Base-by-base conservation (phyloP, 192 early-diverging fungal species). In the Coemansia sp. region DNA sequence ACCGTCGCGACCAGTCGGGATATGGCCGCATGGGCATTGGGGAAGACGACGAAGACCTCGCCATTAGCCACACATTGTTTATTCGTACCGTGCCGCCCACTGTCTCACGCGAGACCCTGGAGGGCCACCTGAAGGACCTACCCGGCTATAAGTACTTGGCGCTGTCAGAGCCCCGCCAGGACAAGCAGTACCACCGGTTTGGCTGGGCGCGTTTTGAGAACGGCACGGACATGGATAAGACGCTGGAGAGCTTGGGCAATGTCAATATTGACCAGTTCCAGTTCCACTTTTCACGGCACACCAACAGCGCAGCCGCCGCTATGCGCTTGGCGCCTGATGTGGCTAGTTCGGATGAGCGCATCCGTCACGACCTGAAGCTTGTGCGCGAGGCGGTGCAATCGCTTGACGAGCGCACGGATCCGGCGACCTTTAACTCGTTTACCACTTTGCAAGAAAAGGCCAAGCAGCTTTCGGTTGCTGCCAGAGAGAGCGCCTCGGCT, bases 121-220 rank as follows among this genome's bases (percentile, higher is more conserved):
- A 88, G 36, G 86, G 89, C 42, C 87, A 92, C 73, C 74, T 83
- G 36, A 24, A 85, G 50, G 78, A 87, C 26, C 79, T 89, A n/a
- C 75, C 86, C 14, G 95, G 96, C 0, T 98, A 91, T 79, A 83
- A 91, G 66, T 89, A 90, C 76, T 77, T 96, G 33, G 88, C 90
- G 10, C 73, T 98, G 6, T 91, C 91, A 13, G 95, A 96, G 63
- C 95, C 96, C 3, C 87, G 87, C 20, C 86, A 91, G 33, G 83
- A 86, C 68, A 92, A 92, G 73, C 89, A 92, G 64, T 91, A 91
- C 75, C 86, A 91, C 72, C 90, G 96, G 14, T 85, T 95, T 62
- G 96, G 94, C 10, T 98, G 96, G 96, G 88, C 94, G 65, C 86
- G 89, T 21, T 96, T 97, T 66, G 85, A 89, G 53, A 81, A 91